phyloP scores from a whole-genome alignment of 768 basidiomycete genomes.

The Suillus paluster region DNA sequence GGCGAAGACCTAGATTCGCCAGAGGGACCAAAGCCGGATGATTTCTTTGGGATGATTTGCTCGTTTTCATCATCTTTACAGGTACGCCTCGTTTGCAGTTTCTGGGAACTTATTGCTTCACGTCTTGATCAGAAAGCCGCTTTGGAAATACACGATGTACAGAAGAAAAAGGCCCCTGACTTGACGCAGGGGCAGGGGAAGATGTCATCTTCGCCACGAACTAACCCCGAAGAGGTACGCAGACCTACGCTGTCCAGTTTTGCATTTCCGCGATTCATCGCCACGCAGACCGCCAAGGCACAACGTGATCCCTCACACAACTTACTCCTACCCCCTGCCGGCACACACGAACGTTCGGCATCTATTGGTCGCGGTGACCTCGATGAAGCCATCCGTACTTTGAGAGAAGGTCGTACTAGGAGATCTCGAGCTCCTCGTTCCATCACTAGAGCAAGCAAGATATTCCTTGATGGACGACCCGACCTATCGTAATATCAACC shows the following conservation, averaged over 20 bases:
- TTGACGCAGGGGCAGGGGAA: neutral
- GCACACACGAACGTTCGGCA: constrained; percentile 43
- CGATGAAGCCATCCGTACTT: constrained; percentile 83
- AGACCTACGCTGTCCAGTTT: neutral
- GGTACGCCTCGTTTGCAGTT: constrained; percentile 39
- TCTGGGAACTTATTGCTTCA: constrained; percentile 4
- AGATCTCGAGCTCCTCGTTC: constrained; percentile 19
- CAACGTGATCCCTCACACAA: constrained; percentile 27
- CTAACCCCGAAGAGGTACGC: constrained; percentile 13
- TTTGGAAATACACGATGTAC: constrained; percentile 61
- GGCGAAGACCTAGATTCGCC: constrained; percentile 72
- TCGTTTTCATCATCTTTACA: constrained; percentile 76
- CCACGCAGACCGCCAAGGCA: constrained; percentile 49
- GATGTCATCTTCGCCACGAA: neutral
- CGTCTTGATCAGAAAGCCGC: constrained; percentile 62
- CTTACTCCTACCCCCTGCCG: constrained; percentile 43
- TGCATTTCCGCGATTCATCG: neutral
- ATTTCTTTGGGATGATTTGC: constrained; percentile 78
- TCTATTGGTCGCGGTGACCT: constrained; percentile 79
- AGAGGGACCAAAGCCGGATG: constrained; percentile 75
- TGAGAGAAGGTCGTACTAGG: constrained; percentile 63
- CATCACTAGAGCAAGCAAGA: constrained; percentile 23
- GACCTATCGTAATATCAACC: constrained; percentile 12
- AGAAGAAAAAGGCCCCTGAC: neutral
- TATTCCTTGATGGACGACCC: constrained; percentile 32